phyloP scores from a whole-genome alignment of 371 early-diverging fungal species.

The Lichtheimia hyalospora region DNA sequence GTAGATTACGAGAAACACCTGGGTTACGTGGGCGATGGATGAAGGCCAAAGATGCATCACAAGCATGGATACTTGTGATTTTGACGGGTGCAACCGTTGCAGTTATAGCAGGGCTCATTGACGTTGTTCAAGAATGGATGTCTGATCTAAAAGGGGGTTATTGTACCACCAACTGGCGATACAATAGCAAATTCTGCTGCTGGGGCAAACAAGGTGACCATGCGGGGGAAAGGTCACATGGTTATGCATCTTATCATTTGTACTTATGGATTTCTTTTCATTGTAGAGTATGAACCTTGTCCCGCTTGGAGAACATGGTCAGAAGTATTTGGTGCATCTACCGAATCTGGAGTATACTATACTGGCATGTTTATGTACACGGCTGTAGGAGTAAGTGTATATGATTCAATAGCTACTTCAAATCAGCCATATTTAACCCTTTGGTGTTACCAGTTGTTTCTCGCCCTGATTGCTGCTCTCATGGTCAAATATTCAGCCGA shows the following conservation, averaged over 20 bases:
- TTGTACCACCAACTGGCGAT: conserved; percentile 81
- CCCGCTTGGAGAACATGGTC: conserved; percentile 48
- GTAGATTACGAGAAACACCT: conserved; percentile 56
- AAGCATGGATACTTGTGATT: conserved; percentile 86
- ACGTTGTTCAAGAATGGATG: conserved; percentile 79
- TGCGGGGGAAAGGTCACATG: background rate
- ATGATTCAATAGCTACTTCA: background rate
- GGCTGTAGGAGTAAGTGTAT: conserved; percentile 38
- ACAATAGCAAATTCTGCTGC: conserved; percentile 91
- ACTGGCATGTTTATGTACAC: conserved; percentile 39
- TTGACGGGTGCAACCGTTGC: conserved; percentile 65
- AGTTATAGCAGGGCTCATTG: conserved; percentile 82
- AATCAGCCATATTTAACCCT: background rate
- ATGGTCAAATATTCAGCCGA: conserved; percentile 49
- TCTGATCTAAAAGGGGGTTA: conserved; percentile 83
- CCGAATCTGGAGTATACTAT: conserved; percentile 23
- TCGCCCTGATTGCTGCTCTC: conserved; percentile 35
- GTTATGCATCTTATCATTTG: conserved; percentile 2
- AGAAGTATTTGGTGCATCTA: conserved; percentile 27
- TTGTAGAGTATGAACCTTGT: conserved; percentile 30
- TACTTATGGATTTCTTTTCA: background rate
- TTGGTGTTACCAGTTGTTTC: conserved; percentile 23
- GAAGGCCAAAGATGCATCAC: conserved; percentile 71
- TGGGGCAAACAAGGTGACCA: conserved; percentile 66
- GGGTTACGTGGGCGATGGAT: conserved; percentile 61